Evolutionary conservation across 352 stramenopile genomes (phyloP).

Genomic region (Phytopythium vexans): DNA sequence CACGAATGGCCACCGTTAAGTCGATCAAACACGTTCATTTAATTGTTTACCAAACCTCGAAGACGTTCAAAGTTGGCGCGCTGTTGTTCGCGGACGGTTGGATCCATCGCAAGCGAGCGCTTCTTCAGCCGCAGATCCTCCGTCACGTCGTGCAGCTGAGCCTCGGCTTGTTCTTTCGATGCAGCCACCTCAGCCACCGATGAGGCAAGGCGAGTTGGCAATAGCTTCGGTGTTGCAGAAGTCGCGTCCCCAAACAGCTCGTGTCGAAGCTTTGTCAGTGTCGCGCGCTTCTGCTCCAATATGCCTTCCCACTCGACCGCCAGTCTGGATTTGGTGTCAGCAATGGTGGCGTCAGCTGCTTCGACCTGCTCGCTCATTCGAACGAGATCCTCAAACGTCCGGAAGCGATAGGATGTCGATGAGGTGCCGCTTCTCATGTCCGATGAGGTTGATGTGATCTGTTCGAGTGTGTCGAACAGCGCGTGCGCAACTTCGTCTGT

Average conservation of each 20-base stretch:
- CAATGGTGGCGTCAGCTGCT: slow-evolving; percentile 9
- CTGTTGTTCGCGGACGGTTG: slow-evolving; percentile 13
- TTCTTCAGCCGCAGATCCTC: slow-evolving; percentile 15
- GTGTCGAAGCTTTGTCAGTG: slow-evolving; percentile 9
- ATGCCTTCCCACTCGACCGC: slow-evolving; percentile 16
- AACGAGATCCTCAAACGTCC: slow-evolving; percentile 26
- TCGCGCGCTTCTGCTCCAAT: slow-evolving; percentile 12
- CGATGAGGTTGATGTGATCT: neutral
- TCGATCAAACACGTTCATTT: no score
- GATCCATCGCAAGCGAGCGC: slow-evolving; percentile 14
- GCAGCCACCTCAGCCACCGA: slow-evolving; percentile 6
- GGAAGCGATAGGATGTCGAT: slow-evolving; percentile 4
- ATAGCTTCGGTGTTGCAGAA: slow-evolving; percentile 16
- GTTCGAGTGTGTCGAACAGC: slow-evolving; percentile 4
- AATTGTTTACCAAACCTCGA: neutral
- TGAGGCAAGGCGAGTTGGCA: slow-evolving; percentile 9
- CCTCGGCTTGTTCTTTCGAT: slow-evolving; percentile 16
- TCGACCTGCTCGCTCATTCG: slow-evolving; percentile 10
- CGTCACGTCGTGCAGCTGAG: slow-evolving; percentile 11
- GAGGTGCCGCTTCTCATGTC: neutral
- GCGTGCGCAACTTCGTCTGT: slow-evolving; percentile 3
- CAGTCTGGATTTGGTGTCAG: slow-evolving; percentile 6
- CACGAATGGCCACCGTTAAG: no score
- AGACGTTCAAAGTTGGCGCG: slow-evolving; percentile 4
- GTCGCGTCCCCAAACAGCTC: slow-evolving; percentile 23